Conservation (phyloP, 2,329 filamentous ascomycete species). For the Curvularia lunata region DNA sequence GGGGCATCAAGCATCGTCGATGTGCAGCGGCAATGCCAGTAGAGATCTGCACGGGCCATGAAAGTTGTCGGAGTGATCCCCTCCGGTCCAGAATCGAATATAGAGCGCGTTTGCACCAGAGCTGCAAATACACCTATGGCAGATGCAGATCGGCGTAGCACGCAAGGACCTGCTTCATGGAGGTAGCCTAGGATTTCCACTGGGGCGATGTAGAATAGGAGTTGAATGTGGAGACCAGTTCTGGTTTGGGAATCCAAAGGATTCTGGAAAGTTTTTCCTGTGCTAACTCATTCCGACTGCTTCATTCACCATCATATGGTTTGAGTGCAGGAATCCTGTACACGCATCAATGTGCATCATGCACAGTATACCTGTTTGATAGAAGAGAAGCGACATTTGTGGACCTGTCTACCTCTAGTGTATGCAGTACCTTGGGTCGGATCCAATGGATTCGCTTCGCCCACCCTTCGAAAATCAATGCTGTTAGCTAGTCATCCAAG, state of each 20-base stretch:
- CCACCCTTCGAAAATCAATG: neutral
- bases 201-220: neutral
- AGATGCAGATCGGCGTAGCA: constrained; percentile 3
- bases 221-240: neutral
- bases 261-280: neutral
- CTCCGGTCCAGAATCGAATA: neutral
- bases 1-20: neutral
- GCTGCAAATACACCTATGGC: neutral
- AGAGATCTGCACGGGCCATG: neutral
- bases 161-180: neutral
- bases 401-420: constrained; percentile 1
- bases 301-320: neutral
- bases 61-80: neutral
- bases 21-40: neutral
- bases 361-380: neutral
- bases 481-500: neutral
- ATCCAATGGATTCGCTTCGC: neutral
- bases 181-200: neutral
- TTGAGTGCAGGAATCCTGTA: neutral
- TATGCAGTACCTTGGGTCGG: neutral
- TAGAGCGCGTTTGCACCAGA: neutral
- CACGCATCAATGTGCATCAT: neutral
- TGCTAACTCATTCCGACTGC: neutral
- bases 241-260: neutral
- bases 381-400: constrained; percentile 2